These are phyloP conservation scores for Batkoa obscura DNA, from an alignment of 371 early-diverging fungal genomes.

Conservation along the genomic window DNA sequence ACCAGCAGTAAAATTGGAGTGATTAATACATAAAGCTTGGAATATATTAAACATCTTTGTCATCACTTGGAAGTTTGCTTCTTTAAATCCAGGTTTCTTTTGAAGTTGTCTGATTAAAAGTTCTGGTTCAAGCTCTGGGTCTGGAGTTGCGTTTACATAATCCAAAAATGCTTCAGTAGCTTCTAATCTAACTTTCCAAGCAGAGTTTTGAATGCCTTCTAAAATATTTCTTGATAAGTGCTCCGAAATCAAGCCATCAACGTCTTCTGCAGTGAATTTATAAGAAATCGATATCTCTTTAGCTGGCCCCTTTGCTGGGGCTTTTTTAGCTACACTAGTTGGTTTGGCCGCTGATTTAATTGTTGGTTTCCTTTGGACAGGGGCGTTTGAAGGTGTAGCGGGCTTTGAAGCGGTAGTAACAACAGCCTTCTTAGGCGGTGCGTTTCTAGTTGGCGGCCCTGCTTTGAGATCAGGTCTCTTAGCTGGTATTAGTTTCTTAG, in stretches of 20 bases:
- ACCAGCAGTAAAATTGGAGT: slow-evolving; percentile 42
- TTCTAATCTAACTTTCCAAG: slow-evolving; percentile 78
- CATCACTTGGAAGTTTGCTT: slow-evolving; percentile 80
- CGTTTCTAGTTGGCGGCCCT: slow-evolving; percentile 2
- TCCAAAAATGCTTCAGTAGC: slow-evolving; percentile 11
- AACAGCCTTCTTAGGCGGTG: slow-evolving; percentile 7
- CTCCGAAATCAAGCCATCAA: slow-evolving; percentile 39
- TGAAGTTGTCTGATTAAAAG: slow-evolving; percentile 53
- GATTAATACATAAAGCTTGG: slow-evolving; percentile 37
- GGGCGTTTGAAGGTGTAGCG: slow-evolving; percentile 3
- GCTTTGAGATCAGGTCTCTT: no score
- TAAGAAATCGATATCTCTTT: slow-evolving; percentile 37
- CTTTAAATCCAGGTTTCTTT: slow-evolving; percentile 85
- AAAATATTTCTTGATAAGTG: slow-evolving; percentile 34
- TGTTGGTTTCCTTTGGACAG: slow-evolving; percentile 14
- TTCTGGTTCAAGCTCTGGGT: slow-evolving; percentile 49
- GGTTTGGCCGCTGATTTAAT: slow-evolving; percentile 12
- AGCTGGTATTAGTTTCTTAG: slow-evolving; percentile 5
- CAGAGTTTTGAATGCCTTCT: slow-evolving; percentile 36
- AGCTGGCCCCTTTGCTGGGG: slow-evolving; percentile 28
- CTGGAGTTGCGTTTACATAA: not conserved
- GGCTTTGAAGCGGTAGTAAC: not conserved
- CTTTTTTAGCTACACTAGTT: not conserved
- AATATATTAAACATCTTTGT: slow-evolving; percentile 29
- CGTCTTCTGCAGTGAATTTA: slow-evolving; percentile 40